phyloP scores from a whole-genome alignment of 371 early-diverging fungal genomes.

The Coemansia sp. region DNA sequence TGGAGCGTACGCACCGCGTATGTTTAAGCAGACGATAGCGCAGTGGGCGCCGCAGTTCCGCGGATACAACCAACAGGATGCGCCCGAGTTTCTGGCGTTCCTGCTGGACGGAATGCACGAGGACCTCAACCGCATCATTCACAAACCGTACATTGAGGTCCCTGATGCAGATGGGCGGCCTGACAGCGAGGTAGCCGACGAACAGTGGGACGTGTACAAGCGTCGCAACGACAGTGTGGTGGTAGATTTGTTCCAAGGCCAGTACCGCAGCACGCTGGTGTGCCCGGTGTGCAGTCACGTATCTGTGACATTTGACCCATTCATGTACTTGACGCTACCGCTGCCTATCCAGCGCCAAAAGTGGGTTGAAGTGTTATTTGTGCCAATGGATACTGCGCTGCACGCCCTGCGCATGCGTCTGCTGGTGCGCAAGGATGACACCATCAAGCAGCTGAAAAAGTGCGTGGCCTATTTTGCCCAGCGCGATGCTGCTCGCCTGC shows the following conservation, averaged over 20 bases:
- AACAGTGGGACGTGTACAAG: constrained; percentile 79
- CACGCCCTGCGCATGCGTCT: constrained; percentile 49
- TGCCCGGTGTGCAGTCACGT: constrained; percentile 83
- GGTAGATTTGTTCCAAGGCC: constrained; percentile 89
- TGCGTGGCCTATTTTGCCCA: constrained; percentile 62
- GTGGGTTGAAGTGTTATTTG: constrained; percentile 31
- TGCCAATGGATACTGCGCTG: constrained; percentile 22
- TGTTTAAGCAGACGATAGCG: constrained; percentile 51
- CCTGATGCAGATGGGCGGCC: constrained; percentile 45
- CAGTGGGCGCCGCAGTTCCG: constrained; percentile 51
- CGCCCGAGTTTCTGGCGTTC: constrained; percentile 91
- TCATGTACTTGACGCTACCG: constrained; percentile 92
- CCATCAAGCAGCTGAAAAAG: constrained; percentile 62
- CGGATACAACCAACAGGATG: constrained; percentile 84
- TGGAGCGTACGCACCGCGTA: constrained; percentile 60
- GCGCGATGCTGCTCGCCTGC: constrained; percentile 52
- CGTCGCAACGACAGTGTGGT: constrained; percentile 82
- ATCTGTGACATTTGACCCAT: constrained; percentile 89
- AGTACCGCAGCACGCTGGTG: constrained; percentile 71
- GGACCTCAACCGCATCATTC: constrained; percentile 64
- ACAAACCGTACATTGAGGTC: constrained; percentile 50
- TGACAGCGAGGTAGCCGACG: constrained; percentile 46
- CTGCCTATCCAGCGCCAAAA: constrained; percentile 64
- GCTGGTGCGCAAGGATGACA: constrained; percentile 59
- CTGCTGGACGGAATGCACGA: constrained; percentile 93